Conservation (phyloP, 805 yeast genomes). For the Kodamaea jinghongensis region DNA sequence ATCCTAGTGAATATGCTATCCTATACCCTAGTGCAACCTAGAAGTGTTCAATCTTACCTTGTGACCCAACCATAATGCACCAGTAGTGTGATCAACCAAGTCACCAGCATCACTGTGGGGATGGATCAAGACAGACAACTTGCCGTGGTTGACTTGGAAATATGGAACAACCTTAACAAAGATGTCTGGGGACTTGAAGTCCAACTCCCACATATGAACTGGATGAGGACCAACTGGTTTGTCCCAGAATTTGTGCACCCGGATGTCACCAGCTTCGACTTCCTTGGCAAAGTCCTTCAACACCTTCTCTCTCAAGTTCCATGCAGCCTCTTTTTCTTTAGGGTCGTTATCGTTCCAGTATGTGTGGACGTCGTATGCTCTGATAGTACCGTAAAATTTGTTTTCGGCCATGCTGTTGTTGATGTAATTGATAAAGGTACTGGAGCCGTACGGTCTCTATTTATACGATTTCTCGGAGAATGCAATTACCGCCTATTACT, state of each 20-base stretch:
- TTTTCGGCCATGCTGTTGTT: not conserved
- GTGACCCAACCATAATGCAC: conserved; percentile 60
- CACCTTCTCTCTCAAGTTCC: conserved; percentile 38
- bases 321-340: conserved; percentile 33
- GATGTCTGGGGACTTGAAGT: conserved; percentile 45
- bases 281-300: conserved; percentile 42
- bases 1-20: too few species aligned
- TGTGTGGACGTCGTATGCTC: conserved; percentile 55
- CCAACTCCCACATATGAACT: conserved; percentile 56
- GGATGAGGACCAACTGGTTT: conserved; percentile 60
- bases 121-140: conserved; percentile 52
- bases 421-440: not conserved
- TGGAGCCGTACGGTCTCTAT: too few species aligned
- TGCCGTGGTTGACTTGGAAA: conserved; percentile 53
- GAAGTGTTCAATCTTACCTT: conserved; percentile 27
- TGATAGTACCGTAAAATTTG: conserved; percentile 14
- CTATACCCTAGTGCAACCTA: conserved; percentile 4
- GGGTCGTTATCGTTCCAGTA: conserved; percentile 43
- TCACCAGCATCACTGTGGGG: conserved; percentile 45
- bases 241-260: conserved; percentile 46
- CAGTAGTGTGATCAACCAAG: conserved; percentile 48
- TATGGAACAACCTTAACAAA: conserved; percentile 47
- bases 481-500: too few species aligned
- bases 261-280: conserved; percentile 36
- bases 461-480: too few species aligned